phyloP scores from a whole-genome alignment of 2,329 filamentous ascomycete genomes.

The Leptoxyphium fumago region DNA sequence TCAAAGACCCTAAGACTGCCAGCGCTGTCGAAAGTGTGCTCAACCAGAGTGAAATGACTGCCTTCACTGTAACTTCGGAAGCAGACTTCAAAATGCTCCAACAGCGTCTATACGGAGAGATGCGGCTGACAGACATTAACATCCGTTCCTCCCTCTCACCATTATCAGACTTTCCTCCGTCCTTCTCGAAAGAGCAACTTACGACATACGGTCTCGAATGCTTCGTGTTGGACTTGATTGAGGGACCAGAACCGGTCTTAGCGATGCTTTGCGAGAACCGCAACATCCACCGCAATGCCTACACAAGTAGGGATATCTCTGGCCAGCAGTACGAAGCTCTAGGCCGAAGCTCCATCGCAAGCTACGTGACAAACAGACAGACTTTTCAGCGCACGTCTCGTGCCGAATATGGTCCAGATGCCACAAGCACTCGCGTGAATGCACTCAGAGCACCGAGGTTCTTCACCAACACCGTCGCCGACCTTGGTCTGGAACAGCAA shows the following conservation, averaged over 20 bases:
- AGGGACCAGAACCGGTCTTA: constrained; percentile 69
- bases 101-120: constrained; percentile 44
- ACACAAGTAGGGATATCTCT: constrained; percentile 47
- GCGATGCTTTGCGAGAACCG: constrained; percentile 73
- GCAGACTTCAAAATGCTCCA: constrained; percentile 64
- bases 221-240: constrained; percentile 64
- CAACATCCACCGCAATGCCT: constrained; percentile 52
- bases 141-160: constrained; percentile 48
- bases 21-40: constrained; percentile 46
- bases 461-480: constrained; percentile 68
- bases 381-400: constrained; percentile 54
- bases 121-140: constrained; percentile 55
- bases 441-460: constrained; percentile 45
- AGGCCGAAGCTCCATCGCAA: constrained; percentile 41
- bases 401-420: constrained; percentile 63
- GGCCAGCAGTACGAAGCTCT: constrained; percentile 57
- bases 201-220: constrained; percentile 53
- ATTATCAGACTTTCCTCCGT: constrained; percentile 40
- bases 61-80: constrained; percentile 61
- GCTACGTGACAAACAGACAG: constrained; percentile 55
- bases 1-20: constrained; percentile 57
- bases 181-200: constrained; percentile 43
- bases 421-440: constrained; percentile 53
- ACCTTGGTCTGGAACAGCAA: constrained; percentile 47
- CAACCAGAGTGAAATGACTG: constrained; percentile 36